Conservation (phyloP, 2,329 filamentous ascomycete species). For the Alternaria infectoria region DNA sequence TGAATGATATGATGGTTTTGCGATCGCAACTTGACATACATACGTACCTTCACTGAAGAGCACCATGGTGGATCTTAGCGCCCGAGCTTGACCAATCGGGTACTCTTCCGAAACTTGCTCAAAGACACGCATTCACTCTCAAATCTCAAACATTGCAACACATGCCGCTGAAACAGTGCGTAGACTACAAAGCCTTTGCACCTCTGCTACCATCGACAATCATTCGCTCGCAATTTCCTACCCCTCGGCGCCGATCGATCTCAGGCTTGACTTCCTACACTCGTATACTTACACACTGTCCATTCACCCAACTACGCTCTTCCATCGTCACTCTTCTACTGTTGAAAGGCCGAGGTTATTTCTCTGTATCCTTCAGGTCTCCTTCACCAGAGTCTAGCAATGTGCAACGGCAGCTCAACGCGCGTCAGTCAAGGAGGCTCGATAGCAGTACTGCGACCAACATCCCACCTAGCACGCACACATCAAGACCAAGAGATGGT, state of each 20-base stretch:
- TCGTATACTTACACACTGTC: background rate
- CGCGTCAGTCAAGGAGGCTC: conserved; percentile 44
- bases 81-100: conserved; percentile 32
- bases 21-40: background rate
- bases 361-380: background rate
- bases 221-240: background rate
- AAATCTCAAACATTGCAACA: conserved; percentile 8
- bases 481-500: conserved; percentile 29
- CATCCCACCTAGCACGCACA: conserved; percentile 7
- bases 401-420: conserved; percentile 41
- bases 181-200: background rate
- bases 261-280: background rate
- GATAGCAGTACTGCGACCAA: conserved; percentile 41
- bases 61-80: conserved; percentile 28
- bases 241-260: background rate
- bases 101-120: conserved; percentile 47
- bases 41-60: conserved; percentile 11
- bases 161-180: background rate
- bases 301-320: background rate
- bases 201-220: too few species aligned
- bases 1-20: background rate
- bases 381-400: conserved; percentile 2
- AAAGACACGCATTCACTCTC: conserved; percentile 41
- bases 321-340: background rate
- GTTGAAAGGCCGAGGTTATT: background rate